Conservation (phyloP, 768 basidiomycete genomes). For the Trametopsis cervina region DNA sequence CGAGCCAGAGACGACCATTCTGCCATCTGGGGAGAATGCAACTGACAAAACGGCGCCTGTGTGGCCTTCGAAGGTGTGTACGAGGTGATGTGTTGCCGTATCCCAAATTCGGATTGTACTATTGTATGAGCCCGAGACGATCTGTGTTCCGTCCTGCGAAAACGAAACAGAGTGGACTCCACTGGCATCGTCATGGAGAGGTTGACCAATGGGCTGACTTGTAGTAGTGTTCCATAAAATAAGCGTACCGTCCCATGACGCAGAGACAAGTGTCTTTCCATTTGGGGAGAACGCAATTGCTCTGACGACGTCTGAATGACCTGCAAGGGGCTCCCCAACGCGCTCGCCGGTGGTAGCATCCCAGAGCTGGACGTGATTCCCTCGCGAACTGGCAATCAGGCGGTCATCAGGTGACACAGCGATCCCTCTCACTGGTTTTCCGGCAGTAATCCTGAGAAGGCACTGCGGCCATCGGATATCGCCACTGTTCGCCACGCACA, state of each 20-base stretch:
- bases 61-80: conserved; percentile 3
- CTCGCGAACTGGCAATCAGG: too few relatives aligned
- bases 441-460: too few relatives aligned
- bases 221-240: conserved; percentile 8
- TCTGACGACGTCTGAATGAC: conserved; percentile 14
- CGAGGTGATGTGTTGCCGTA: neutral
- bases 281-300: conserved; percentile 24
- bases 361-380: too few relatives aligned
- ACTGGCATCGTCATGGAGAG: neutral
- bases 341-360: too few relatives aligned
- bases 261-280: conserved; percentile 14
- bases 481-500: too few relatives aligned
- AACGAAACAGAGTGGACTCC: conserved; percentile 12
- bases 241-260: conserved; percentile 14
- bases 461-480: too few relatives aligned
- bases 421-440: too few relatives aligned
- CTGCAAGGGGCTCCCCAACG: too few relatives aligned
- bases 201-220: conserved; percentile 5
- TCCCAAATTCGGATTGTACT: conserved; percentile 15
- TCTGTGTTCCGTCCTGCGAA: conserved; percentile 11
- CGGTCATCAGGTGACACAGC: too few relatives aligned
- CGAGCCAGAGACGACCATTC: conserved; percentile 12
- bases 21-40: conserved; percentile 18
- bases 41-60: conserved; percentile 11
- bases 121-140: conserved; percentile 11